Evolutionary conservation across 129 eudicot genomes (phyloP).

Genomic region (Flaveria bidentis): DNA sequence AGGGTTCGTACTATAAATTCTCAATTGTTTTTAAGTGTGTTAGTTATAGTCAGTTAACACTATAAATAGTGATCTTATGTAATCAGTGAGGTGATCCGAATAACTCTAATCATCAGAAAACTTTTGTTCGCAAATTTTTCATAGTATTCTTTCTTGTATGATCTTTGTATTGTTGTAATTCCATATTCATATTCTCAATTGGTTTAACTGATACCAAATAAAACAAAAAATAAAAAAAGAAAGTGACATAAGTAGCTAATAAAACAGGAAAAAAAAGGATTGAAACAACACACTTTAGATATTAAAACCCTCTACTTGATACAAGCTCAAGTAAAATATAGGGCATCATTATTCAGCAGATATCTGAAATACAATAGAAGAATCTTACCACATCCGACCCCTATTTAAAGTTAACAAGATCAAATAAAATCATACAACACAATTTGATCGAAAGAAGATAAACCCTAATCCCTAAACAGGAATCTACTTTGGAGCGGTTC

Average conservation of each 20-base stretch:
- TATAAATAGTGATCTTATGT: too few species aligned
- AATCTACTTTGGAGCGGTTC: not conserved
- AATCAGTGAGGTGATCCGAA: too few species aligned
- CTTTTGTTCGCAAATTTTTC: too few species aligned
- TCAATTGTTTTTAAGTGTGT: too few species aligned
- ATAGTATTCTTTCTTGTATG: too few species aligned
- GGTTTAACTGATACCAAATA: not conserved
- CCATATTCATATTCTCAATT: too few species aligned
- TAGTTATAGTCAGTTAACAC: too few species aligned
- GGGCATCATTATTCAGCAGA: slow-evolving; percentile 2
- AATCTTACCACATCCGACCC: slow-evolving; percentile 11
- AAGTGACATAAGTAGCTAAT: not conserved
- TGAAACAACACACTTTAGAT: not conserved
- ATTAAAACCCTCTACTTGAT: not conserved
- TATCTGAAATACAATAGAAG: not conserved
- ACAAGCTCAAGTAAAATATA: slow-evolving; percentile 7
- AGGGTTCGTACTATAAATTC: too few species aligned
- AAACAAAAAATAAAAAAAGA: not conserved
- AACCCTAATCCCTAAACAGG: not conserved
- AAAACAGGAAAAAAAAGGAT: not conserved
- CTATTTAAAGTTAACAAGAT: slow-evolving; percentile 1
- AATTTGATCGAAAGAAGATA: not conserved
- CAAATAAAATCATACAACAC: slow-evolving; percentile 7
- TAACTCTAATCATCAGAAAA: too few species aligned
- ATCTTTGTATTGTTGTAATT: too few species aligned